phyloP scores from a whole-genome alignment of 1,284 basidiomycete genomes.

The Stereum hirsutum region DNA sequence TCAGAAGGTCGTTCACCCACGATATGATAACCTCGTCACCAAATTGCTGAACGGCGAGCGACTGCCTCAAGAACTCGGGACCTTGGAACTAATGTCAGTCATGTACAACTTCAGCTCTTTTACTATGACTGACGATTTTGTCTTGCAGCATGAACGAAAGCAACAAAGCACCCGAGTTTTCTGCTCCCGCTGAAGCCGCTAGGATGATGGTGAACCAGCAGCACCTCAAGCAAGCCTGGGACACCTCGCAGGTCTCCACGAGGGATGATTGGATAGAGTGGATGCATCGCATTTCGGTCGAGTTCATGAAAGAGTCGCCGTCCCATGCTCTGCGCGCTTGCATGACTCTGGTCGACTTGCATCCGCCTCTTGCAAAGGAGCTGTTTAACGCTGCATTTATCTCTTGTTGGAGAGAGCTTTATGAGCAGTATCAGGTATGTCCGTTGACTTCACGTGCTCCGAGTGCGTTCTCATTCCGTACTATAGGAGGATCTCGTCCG shows the following conservation, averaged over 20 bases:
- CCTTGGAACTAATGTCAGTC: conserved; percentile 50
- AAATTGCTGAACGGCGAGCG: conserved; percentile 91
- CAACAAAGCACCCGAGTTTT: conserved; percentile 57
- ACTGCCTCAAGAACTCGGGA: conserved; percentile 68
- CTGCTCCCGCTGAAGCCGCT: conserved; percentile 72
- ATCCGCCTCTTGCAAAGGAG: conserved; percentile 88
- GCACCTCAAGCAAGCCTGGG: conserved; percentile 97
- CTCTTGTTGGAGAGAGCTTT: conserved; percentile 95
- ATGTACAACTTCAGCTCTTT: conserved; percentile 1
- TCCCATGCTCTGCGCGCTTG: conserved; percentile 96
- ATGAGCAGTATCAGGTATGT: conserved; percentile 88
- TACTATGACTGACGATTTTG: conserved; percentile 7
- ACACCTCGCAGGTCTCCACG: conserved; percentile 73
- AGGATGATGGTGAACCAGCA: conserved; percentile 97
- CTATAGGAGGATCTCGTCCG: conserved; percentile 85
- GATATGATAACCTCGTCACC: conserved; percentile 84
- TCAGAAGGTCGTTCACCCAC: conserved; percentile 75
- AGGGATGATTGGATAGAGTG: conserved; percentile 95
- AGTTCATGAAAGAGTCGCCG: conserved; percentile 97
- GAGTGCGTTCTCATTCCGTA: no score
- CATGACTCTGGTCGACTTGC: conserved; percentile 88
- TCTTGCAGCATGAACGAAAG: conserved; percentile 42
- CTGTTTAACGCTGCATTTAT: conserved; percentile 98
- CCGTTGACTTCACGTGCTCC: not conserved
- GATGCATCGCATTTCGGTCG: conserved; percentile 90